Evolutionary conservation across 345 rosid genomes (phyloP).

Genomic region (Sisymbrium irio): DNA sequence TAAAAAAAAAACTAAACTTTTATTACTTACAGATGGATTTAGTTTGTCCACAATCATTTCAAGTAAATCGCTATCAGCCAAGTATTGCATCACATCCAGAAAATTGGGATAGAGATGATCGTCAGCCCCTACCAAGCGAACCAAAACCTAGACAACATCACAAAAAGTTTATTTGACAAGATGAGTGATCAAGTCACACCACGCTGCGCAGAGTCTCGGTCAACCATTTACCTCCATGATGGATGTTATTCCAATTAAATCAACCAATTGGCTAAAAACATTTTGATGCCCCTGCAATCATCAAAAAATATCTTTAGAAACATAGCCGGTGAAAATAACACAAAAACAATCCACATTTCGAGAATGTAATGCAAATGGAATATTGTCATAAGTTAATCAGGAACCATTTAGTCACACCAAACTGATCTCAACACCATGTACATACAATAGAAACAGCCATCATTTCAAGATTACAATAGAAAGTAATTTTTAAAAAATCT

Average conservation of each 20-base stretch:
- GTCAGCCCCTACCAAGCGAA: constrained; percentile 86
- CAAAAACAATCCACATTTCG: constrained; percentile 4
- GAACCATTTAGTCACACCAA: constrained; percentile 19
- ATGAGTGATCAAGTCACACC: constrained; percentile 7
- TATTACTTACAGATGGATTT: constrained; percentile 70
- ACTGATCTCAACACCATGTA: background rate
- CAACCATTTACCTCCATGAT: constrained; percentile 75
- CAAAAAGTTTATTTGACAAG: background rate
- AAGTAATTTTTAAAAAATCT: constrained; percentile 21
- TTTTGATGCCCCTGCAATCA: constrained; percentile 66
- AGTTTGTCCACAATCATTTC: constrained; percentile 88
- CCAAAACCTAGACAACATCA: constrained; percentile 49
- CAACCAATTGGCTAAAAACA: constrained; percentile 63
- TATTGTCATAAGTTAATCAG: background rate
- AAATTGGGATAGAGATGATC: constrained; percentile 72
- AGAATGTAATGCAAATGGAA: constrained; percentile 32
- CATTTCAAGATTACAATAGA: background rate
- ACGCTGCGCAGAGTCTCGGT: constrained; percentile 24
- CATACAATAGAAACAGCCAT: background rate
- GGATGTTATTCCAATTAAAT: constrained; percentile 87
- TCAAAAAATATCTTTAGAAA: constrained; percentile 5
- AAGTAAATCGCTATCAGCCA: constrained; percentile 74
- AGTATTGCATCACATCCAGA: constrained; percentile 70
- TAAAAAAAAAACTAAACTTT: background rate
- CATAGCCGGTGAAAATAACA: background rate